These are phyloP conservation scores for Syncephalastrum sp. DNA, from an alignment of 371 early-diverging fungal species.

Conservation along the genomic window DNA sequence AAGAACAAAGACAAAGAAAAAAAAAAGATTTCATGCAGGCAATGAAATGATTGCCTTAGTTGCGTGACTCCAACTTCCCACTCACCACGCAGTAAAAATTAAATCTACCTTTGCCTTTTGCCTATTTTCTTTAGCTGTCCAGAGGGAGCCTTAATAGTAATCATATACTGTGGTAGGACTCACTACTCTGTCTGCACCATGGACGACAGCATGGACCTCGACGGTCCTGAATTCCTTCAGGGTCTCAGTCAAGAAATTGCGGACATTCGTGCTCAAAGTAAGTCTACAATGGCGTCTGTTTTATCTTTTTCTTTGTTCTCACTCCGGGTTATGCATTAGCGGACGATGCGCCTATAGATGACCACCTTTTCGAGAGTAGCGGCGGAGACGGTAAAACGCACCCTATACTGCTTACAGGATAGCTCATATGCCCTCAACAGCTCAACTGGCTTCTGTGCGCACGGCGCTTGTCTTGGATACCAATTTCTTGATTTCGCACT, in stretches of 20 bases:
- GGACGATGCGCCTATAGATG: too few relatives aligned
- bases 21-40: too few relatives aligned
- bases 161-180: too few relatives aligned
- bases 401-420: background rate
- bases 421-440: background rate
- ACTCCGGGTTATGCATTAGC: background rate
- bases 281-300: background rate
- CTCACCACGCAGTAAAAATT: too few relatives aligned
- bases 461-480: constrained; percentile 28
- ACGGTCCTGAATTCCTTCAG: constrained; percentile 37
- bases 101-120: too few relatives aligned
- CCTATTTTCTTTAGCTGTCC: too few relatives aligned
- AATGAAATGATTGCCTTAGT: too few relatives aligned
- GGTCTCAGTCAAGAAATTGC: constrained; percentile 34
- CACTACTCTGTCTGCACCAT: background rate
- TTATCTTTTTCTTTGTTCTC: background rate
- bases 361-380: too few relatives aligned
- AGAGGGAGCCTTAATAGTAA: too few relatives aligned
- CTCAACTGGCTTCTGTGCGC: background rate
- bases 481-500: constrained; percentile 39
- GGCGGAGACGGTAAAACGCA: too few relatives aligned
- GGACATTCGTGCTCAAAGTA: constrained; percentile 13
- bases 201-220: constrained; percentile 36
- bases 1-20: too few relatives aligned
- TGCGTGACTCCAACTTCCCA: too few relatives aligned